Base-by-base conservation (phyloP, 2,329 filamentous ascomycete genomes). In the Fusarium musae region DNA sequence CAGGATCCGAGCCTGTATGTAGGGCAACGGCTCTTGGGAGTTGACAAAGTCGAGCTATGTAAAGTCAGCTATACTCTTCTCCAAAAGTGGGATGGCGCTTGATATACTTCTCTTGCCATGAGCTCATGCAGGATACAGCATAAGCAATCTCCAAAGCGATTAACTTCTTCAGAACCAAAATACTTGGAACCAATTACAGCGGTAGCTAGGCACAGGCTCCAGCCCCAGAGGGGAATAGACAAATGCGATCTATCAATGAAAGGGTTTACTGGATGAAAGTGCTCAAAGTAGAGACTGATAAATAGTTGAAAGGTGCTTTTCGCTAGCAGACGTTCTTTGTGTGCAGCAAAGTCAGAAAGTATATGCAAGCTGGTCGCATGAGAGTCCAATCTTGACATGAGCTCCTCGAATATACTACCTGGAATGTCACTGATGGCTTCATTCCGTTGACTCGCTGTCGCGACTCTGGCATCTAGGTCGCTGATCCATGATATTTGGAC, bases 81-180 rank as follows among this genome's bases (percentile, higher is more conserved):
- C 44, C 13, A 5, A 7, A 19, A 7, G 3, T 23, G 1, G 6
- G 26, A 0, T 9, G 15, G 6, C 1, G 15, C 23, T 17, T 11
- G 7, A 13, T 1, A 19, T 32, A 50, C 47, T 9, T 50, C 47
- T 34, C 16, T 19, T n/a, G 21, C 2, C 47, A 34, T 34, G 7
- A 50, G 7, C 16, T 50, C 47, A 9, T 50, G 30, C 21, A 50
- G 21, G 16, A 50, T 50, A 2, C 21, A 17, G 47, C 16, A 19
- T 19, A 50, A 34, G n/a, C 30, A n/a, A 23, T 50, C 47, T 9
- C 47, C 47, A 13, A 34, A 50, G 7, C n/a, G 47, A 19, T 19
- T 32, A 21, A 50, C 15, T 9, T 50, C 47, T 23, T 34, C 30
- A 8, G 11, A 34, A 9, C 47, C 30, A 34, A 50, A 19, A 16